phyloP scores from a whole-genome alignment of 2,329 filamentous ascomycete genomes.

The Xylaria sp. region DNA sequence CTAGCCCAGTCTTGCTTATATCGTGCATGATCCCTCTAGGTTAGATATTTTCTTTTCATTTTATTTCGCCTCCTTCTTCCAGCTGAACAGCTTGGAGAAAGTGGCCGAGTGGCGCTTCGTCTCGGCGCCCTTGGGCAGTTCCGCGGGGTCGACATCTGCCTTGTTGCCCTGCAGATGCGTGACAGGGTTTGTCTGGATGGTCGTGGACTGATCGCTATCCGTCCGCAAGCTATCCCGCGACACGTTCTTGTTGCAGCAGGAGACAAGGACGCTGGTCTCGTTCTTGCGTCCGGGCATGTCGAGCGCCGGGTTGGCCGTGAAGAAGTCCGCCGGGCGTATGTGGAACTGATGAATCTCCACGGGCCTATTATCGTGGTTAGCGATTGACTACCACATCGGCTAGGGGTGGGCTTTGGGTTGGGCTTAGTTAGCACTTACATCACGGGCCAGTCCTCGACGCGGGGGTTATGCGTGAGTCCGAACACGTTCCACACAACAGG shows the following conservation, averaged over 20 bases:
- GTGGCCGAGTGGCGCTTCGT: constrained; percentile 41
- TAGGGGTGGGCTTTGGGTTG: background rate
- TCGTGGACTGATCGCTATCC: constrained; percentile 35
- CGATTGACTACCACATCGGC: background rate
- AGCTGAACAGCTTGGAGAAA: constrained; percentile 42
- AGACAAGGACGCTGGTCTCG: constrained; percentile 56
- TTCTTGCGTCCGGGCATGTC: constrained; percentile 57
- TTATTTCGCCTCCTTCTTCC: constrained; percentile 43
- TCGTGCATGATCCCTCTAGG: background rate
- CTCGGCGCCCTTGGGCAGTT: constrained; percentile 35
- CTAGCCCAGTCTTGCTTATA: background rate
- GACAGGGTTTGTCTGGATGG: constrained; percentile 48
- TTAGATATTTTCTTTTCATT: too few relatives aligned
- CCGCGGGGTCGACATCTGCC: constrained; percentile 44
- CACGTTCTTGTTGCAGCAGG: constrained; percentile 43
- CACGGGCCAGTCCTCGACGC: constrained; percentile 63
- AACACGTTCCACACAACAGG: constrained; percentile 65
- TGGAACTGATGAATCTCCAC: constrained; percentile 61
- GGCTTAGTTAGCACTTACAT: constrained; percentile 55
- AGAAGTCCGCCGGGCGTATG: constrained; percentile 59
- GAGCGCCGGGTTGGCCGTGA: constrained; percentile 59
- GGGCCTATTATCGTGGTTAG: constrained; percentile 52
- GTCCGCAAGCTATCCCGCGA: constrained; percentile 28
- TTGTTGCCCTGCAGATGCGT: constrained; percentile 51
- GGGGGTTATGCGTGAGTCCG: constrained; percentile 60